Evolutionary conservation across 2,329 filamentous ascomycete species (phyloP).

Genomic region (Eutypa lata): DNA sequence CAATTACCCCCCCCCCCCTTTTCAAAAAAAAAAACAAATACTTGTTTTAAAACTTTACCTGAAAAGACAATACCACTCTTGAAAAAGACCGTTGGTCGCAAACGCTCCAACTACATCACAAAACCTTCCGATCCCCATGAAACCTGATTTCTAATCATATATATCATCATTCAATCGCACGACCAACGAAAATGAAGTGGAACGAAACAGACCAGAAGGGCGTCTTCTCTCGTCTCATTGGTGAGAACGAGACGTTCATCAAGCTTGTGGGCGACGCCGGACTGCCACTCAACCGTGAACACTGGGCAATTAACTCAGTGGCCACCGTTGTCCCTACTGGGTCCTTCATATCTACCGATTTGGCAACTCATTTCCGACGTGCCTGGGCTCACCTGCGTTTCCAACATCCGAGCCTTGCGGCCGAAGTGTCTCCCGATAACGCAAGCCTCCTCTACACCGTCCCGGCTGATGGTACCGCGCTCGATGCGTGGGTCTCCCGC

Average conservation of each 20-base stretch:
- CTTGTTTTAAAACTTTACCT: no score
- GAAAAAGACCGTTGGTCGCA: no score
- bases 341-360: conserved; percentile 11
- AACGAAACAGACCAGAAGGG: conserved; percentile 1
- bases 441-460: conserved; percentile 13
- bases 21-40: no score
- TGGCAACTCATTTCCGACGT: conserved; percentile 13
- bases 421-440: conserved; percentile 10
- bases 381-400: conserved; percentile 18
- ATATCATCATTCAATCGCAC: no score
- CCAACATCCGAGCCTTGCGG: conserved; percentile 17
- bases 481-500: conserved; percentile 15
- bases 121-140: no score
- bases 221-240: conserved; percentile 1
- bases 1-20: no score
- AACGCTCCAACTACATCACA: no score
- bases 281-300: conserved; percentile 24
- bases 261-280: conserved; percentile 27
- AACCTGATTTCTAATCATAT: no score
- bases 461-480: conserved; percentile 10
- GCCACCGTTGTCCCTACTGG: conserved; percentile 18
- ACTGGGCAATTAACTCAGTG: conserved; percentile 28
- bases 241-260: conserved; percentile 25
- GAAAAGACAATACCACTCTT: no score
- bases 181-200: no score